phyloP scores from a whole-genome alignment of 352 stramenopile genomes.

The Phytophthora gonapodyides region DNA sequence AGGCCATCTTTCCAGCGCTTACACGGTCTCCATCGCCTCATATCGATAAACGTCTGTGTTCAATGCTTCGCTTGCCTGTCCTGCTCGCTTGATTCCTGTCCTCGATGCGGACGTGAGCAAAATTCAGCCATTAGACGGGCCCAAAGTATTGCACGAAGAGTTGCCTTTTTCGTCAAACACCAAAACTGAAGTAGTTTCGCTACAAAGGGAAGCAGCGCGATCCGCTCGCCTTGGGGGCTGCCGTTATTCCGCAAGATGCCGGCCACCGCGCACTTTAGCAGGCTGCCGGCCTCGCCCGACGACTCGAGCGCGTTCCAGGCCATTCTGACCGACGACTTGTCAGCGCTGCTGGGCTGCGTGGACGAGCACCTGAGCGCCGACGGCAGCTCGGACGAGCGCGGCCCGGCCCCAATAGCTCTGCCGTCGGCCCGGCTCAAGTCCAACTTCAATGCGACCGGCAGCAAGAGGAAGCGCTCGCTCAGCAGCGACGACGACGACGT shows the following conservation, averaged over 20 bases:
- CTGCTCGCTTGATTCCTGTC: too few relatives aligned
- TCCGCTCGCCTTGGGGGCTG: background rate
- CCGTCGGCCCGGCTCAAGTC: background rate
- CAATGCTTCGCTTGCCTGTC: too few relatives aligned
- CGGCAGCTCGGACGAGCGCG: conserved; percentile 16
- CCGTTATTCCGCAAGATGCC: conserved; percentile 22
- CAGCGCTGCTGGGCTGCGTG: conserved; percentile 14
- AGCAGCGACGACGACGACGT: conserved; percentile 14
- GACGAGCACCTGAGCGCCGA: conserved; percentile 14
- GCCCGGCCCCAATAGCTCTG: background rate
- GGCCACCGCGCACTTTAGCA: conserved; percentile 10
- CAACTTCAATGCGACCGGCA: background rate
- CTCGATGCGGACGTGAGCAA: too few relatives aligned
- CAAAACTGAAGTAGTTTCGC: background rate
- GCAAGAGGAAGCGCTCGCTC: conserved; percentile 23
- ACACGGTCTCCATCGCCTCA: too few relatives aligned
- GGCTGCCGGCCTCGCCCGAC: conserved; percentile 2
- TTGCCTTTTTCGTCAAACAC: too few relatives aligned
- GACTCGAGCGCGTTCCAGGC: conserved; percentile 13
- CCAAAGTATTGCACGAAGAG: too few relatives aligned
- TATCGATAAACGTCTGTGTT: too few relatives aligned
- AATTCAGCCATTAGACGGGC: too few relatives aligned
- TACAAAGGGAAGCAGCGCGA: background rate
- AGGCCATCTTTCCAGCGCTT: too few relatives aligned
- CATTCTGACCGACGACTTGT: conserved; percentile 16